Percentiles rank a stretch among this genome's conserved stretches.
Evolutionary conservation across 345 rosid species (phyloP).

Genomic region (Lepidium sativum): DNA sequence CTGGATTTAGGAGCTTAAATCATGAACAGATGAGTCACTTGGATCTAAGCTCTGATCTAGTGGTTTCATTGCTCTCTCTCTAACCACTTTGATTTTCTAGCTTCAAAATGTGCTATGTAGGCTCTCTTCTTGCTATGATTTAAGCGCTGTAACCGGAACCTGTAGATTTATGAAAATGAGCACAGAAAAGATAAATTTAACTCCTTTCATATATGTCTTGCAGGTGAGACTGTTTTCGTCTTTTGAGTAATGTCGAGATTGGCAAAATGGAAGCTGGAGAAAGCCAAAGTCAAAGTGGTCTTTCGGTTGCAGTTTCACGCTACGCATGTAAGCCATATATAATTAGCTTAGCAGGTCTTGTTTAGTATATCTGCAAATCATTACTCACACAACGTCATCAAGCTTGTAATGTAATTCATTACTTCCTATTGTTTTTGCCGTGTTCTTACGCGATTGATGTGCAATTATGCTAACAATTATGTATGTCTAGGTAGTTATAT

Average conservation of each 20-base stretch:
- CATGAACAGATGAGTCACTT: not conserved
- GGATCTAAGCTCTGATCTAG: conserved; percentile 8
- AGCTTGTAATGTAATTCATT: not conserved
- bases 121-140: not conserved
- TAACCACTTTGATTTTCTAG: not conserved
- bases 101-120: not conserved
- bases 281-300: conserved; percentile 90
- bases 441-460: not conserved
- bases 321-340: conserved; percentile 65
- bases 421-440: not conserved
- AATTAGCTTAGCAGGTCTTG: not conserved
- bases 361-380: not conserved
- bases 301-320: conserved; percentile 95
- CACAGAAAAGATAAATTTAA: not conserved
- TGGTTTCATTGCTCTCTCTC: not conserved
- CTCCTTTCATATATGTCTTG: conserved; percentile 17
- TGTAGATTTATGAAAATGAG: not conserved
- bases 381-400: not conserved
- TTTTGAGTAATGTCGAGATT: conserved; percentile 66
- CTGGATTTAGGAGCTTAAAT: not conserved
- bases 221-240: conserved; percentile 33
- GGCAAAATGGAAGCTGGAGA: conserved; percentile 84
- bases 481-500: not conserved
- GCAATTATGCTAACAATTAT: not conserved
- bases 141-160: not conserved